Conservation (phyloP, 2,329 filamentous ascomycete species). For the Alternaria hordeiaustralica region DNA sequence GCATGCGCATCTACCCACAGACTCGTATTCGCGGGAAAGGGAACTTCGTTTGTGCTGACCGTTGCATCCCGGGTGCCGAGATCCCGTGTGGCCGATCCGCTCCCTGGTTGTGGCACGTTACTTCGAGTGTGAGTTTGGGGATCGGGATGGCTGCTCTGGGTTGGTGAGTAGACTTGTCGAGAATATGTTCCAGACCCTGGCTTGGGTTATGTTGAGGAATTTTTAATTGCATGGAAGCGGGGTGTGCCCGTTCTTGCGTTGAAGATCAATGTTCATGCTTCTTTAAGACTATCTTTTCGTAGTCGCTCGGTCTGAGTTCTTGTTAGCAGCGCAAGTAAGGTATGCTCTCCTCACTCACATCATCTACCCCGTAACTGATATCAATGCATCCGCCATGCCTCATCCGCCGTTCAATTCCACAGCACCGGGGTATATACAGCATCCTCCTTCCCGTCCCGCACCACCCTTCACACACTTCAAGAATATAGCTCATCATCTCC, state of each 20-base stretch:
- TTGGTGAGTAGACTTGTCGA: too few species aligned
- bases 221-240: too few species aligned
- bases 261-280: neutral
- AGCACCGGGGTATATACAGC: neutral
- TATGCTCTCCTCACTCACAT: neutral
- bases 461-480: neutral
- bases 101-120: neutral
- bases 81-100: neutral
- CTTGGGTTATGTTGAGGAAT: too few species aligned
- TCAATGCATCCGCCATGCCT: neutral
- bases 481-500: neutral
- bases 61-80: neutral
- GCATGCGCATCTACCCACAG: too few species aligned
- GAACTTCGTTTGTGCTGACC: neutral
- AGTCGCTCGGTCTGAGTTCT: neutral
- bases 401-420: neutral
- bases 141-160: too few species aligned
- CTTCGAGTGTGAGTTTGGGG: neutral
- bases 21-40: neutral
- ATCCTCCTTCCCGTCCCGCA: neutral
- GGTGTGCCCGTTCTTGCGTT: rapidly evolving
- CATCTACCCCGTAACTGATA: neutral
- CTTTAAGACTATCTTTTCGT: neutral
- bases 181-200: too few species aligned
- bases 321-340: neutral